Evolutionary conservation across 768 basidiomycete genomes (phyloP), one percentile per base, ranked within the genome.

Genomic region (Amanita pseudoporphyria): DNA sequence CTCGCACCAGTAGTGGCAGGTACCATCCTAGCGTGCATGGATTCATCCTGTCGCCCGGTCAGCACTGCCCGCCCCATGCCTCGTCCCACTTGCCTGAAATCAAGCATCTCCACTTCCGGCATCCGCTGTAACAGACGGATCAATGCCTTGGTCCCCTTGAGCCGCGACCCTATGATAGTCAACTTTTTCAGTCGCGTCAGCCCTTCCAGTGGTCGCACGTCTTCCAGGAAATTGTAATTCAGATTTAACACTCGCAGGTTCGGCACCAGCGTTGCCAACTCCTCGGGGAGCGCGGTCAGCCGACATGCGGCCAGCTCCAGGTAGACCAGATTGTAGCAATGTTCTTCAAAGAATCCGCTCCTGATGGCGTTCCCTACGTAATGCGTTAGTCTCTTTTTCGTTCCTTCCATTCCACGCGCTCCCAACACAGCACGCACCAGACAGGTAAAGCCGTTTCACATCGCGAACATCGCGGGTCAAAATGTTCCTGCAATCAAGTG

Each of bases 1-100:
- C 81, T 56, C 76, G 72, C 51, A 87, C 80, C 45, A 93, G 73
- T 52, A 97, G 67, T 19, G 96, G 92, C 30, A 96, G 74, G 65
- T 99, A 98, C 86, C 91, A 95, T 5, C 89, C 89, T 9, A 97
- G 81, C 16, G 94, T 97, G 57, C 87, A 91, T 47, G 96, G 94
- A 61, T 99, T 99, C 92, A 97, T 96, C 62, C 75, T 77, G 57
- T 47, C 45, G 36, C 37, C 39, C 35, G 9, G 36, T 40, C 28
- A 39, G 32, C n/a, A 16, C 21, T n/a, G n/a, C 14, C 19, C 16
- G 12, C 46, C 9, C 21, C 49, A 43, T 35, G 13, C 38, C 32
- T 45, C 53, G 51, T 48, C 36, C 43, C 31, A 58, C 68, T 54
- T 57, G 73, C 95, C 95, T 77, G 64, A 96, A 80, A 69, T 98